phyloP scores from a whole-genome alignment of 805 yeast genomes.

The Cyberlindnera amylophila region DNA sequence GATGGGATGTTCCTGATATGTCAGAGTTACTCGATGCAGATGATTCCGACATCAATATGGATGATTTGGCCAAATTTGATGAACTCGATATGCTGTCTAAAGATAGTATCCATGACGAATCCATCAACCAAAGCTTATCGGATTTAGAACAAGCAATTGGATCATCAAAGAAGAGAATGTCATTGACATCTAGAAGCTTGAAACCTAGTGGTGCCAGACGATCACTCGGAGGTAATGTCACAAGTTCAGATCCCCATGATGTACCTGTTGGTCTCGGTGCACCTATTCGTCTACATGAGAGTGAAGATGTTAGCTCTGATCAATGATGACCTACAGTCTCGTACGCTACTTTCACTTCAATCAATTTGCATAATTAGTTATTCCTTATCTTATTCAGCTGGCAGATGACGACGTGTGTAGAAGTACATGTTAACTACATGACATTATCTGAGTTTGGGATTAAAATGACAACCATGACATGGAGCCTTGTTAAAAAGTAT shows the following conservation, averaged over 20 bases:
- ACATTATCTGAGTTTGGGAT: too few species aligned
- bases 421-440: too few species aligned
- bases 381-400: too few species aligned
- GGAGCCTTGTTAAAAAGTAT: background rate
- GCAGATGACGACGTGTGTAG: too few species aligned
- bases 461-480: background rate
- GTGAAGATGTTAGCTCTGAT: background rate
- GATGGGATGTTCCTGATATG: conserved; percentile 40
- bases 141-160: conserved; percentile 18
- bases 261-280: conserved; percentile 15
- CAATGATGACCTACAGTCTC: background rate
- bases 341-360: too few species aligned
- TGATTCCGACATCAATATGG: conserved; percentile 25
- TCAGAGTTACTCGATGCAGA: conserved; percentile 3
- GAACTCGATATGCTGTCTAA: conserved; percentile 18
- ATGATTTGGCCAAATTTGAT: conserved; percentile 23
- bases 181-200: conserved; percentile 24
- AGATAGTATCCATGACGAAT: conserved; percentile 13
- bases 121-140: conserved; percentile 15
- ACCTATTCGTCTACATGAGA: conserved; percentile 13
- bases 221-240: conserved; percentile 1
- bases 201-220: conserved; percentile 14
- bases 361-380: too few species aligned
- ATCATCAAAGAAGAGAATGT: conserved; percentile 20
- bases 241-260: background rate